Conservation (phyloP, 257 asterid species). For the Fraxinus pennsylvanica region DNA sequence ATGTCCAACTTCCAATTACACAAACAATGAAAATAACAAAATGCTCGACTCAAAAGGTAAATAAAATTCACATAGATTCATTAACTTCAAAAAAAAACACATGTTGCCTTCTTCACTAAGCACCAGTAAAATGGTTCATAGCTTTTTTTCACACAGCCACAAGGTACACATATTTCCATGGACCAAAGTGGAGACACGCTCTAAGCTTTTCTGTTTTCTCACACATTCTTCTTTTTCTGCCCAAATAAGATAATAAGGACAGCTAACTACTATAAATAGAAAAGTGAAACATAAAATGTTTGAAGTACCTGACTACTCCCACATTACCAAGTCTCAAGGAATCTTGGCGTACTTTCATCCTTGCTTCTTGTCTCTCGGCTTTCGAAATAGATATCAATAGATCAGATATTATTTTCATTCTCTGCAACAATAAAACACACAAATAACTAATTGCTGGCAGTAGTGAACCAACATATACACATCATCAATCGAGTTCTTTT, state of each 20-base stretch:
- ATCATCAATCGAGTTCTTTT: neutral
- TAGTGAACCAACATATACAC: constrained; percentile 23
- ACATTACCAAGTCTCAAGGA: constrained; percentile 93
- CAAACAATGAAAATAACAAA: neutral
- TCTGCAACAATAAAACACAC: constrained; percentile 55
- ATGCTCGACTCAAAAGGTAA: neutral
- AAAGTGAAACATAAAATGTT: neutral
- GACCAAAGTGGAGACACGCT: neutral
- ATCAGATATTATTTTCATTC: constrained; percentile 80
- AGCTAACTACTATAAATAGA: neutral
- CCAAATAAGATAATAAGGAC: neutral
- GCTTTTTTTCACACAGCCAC: neutral
- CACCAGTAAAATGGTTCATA: neutral
- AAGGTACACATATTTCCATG: neutral
- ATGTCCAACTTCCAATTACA: neutral
- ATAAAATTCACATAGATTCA: neutral
- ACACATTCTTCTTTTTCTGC: neutral
- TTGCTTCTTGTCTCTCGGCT: constrained; percentile 97
- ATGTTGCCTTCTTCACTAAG: neutral
- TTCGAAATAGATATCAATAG: constrained; percentile 86
- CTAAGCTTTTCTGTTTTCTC: neutral
- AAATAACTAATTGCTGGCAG: constrained; percentile 24
- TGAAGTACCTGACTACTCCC: constrained; percentile 79
- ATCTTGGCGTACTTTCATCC: constrained; percentile 92
- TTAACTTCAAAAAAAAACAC: neutral